Percentiles rank a stretch among this genome's conserved stretches.
Conservation (phyloP, 768 basidiomycete species). For the Lactarius pseudohatsudake region DNA sequence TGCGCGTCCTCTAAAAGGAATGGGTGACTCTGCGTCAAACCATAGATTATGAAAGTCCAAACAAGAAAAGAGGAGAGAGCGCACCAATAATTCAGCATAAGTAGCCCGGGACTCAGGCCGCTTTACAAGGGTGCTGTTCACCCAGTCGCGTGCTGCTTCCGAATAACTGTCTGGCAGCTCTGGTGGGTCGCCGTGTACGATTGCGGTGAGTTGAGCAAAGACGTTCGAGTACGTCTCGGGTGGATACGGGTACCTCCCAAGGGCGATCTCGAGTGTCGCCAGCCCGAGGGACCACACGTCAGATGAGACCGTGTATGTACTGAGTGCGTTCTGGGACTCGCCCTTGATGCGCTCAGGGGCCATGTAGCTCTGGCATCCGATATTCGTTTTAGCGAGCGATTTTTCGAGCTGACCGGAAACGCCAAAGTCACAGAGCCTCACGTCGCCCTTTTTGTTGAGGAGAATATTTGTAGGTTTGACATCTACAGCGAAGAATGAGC, state of each 20-base stretch:
- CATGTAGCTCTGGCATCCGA: constrained; percentile 99
- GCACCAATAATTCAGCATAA: constrained; percentile 76
- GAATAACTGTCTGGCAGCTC: constrained; percentile 73
- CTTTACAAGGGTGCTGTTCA: constrained; percentile 78
- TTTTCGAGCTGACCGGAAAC: constrained; percentile 97
- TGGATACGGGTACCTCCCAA: constrained; percentile 92
- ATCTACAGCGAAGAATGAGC: constrained; percentile 44
- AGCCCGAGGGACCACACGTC: constrained; percentile 98
- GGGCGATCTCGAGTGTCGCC: constrained; percentile 88
- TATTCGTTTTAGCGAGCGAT: constrained; percentile 95
- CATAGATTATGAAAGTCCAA: not conserved
- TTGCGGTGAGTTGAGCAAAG: constrained; percentile 95
- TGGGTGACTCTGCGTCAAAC: constrained; percentile 59
- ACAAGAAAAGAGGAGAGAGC: constrained; percentile 2
- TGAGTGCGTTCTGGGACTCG: constrained; percentile 80
- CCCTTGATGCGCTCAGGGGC: constrained; percentile 97
- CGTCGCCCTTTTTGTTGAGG: constrained; percentile 80
- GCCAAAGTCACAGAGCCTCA: constrained; percentile 99
- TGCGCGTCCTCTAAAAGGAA: constrained; percentile 64
- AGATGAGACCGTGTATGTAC: constrained; percentile 93
- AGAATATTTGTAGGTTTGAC: constrained; percentile 96
- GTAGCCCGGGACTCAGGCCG: constrained; percentile 75
- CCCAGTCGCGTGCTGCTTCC: constrained; percentile 76
- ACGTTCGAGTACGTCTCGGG: constrained; percentile 97
- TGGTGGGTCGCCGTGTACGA: constrained; percentile 93